phyloP scores from a whole-genome alignment of 345 rosid species.

The Carallia pectinifolia region DNA sequence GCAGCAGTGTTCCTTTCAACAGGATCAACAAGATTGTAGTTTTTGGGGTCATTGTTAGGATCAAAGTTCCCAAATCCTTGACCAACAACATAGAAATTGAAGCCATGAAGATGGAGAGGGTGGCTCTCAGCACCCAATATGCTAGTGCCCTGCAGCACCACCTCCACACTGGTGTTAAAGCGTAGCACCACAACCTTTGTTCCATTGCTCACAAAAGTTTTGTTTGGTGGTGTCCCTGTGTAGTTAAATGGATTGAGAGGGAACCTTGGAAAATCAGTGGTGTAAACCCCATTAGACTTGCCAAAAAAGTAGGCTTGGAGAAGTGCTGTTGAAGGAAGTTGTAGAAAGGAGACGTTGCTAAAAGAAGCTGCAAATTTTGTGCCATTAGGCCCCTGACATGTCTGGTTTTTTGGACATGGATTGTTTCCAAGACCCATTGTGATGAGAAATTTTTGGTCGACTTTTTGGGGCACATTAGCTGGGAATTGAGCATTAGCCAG shows the following conservation, averaged over 20 bases:
- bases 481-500: constrained; percentile 53
- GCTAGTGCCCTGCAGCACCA: constrained; percentile 78
- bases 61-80: constrained; percentile 78
- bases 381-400: constrained; percentile 74
- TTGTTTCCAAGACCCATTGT: constrained; percentile 60
- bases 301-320: constrained; percentile 54
- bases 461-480: constrained; percentile 51
- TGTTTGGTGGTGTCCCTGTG: constrained; percentile 72
- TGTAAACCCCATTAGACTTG: constrained; percentile 48
- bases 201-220: constrained; percentile 48
- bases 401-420: constrained; percentile 63
- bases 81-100: constrained; percentile 66
- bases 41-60: constrained; percentile 48
- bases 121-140: constrained; percentile 72
- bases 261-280: constrained; percentile 50
- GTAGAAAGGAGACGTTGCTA: constrained; percentile 56
- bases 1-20: constrained; percentile 64
- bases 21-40: constrained; percentile 67
- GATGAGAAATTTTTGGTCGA: constrained; percentile 47
- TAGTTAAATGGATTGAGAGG: constrained; percentile 61
- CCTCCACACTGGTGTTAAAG: constrained; percentile 61
- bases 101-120: constrained; percentile 80
- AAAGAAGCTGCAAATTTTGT: constrained; percentile 62
- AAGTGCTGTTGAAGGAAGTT: constrained; percentile 47
- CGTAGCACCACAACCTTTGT: constrained; percentile 57